Percentiles rank a stretch among this genome's conserved stretches.
phyloP scores from a whole-genome alignment of 345 rosid species.

The Conringia planisiliqua region DNA sequence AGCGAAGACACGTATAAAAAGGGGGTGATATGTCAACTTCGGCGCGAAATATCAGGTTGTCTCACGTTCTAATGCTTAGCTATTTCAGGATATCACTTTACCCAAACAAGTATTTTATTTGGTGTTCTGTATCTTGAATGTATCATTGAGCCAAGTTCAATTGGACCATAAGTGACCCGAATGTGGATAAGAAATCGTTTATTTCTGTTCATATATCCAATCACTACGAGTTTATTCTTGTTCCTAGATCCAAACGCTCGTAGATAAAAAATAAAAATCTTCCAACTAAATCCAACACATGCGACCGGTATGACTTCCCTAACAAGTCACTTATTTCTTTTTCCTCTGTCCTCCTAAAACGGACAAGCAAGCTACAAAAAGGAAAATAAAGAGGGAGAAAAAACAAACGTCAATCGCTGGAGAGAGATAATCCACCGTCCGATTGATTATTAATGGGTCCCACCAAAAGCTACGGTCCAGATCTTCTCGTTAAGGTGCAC shows the following conservation, averaged over 20 bases:
- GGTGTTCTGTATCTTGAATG: not conserved
- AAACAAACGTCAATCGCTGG: constrained; percentile 26
- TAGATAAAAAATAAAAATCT: not conserved
- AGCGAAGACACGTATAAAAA: not conserved
- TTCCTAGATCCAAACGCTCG: constrained; percentile 20
- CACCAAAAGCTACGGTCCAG: not conserved
- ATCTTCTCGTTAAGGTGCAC: not conserved
- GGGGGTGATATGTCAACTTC: constrained; percentile 12
- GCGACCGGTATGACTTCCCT: constrained; percentile 41
- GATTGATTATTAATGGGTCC: constrained; percentile 1
- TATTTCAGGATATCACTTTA: constrained; percentile 2
- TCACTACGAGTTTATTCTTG: not conserved
- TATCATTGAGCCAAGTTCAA: not conserved
- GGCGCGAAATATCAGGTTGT: not conserved
- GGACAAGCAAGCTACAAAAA: constrained; percentile 22
- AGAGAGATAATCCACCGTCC: not conserved
- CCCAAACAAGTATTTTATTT: not conserved
- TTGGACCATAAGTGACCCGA: not conserved
- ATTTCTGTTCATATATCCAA: not conserved
- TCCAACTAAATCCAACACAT: constrained; percentile 34
- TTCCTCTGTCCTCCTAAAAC: constrained; percentile 22
- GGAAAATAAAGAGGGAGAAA: not conserved
- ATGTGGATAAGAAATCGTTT: not conserved
- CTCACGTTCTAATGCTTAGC: constrained; percentile 18
- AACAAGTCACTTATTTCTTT: constrained; percentile 34